phyloP scores from a whole-genome alignment of 805 yeast species.

The Candida andamanensis region DNA sequence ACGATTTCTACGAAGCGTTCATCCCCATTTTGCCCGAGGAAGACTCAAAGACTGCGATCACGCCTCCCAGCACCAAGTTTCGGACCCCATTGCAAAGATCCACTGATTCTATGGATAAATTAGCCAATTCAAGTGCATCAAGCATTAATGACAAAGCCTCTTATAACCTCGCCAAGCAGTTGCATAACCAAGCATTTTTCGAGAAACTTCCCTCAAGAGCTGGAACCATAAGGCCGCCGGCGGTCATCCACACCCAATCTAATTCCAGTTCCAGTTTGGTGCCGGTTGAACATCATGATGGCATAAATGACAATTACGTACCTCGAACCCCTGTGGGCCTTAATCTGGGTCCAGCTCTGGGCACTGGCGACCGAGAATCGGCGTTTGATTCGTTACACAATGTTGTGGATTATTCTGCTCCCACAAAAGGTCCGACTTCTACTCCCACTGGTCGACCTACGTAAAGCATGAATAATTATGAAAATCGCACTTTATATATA shows the following conservation, averaged over 20 bases:
- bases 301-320: conserved; percentile 30
- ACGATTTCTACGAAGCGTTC: conserved; percentile 39
- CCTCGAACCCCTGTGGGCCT: too few relatives aligned
- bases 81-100: conserved; percentile 4
- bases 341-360: too few relatives aligned
- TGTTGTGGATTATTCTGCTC: too few relatives aligned
- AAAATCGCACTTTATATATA: too few relatives aligned
- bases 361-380: too few relatives aligned
- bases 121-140: conserved; percentile 1
- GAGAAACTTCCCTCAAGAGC: conserved; percentile 36
- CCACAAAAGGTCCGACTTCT: too few relatives aligned
- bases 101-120: conserved; percentile 5
- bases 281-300: conserved; percentile 14
- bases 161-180: conserved; percentile 31
- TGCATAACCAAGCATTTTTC: conserved; percentile 29
- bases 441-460: too few relatives aligned
- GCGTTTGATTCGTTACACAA: too few relatives aligned
- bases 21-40: conserved; percentile 32
- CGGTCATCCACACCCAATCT: too few relatives aligned
- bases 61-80: conserved; percentile 7
- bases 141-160: conserved; percentile 2
- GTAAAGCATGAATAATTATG: too few relatives aligned
- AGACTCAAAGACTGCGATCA: conserved; percentile 1
- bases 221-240: conserved; percentile 16
- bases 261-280: neutral